Evolutionary conservation across 768 basidiomycete genomes (phyloP).

Genomic region (Leccinum variicolor): DNA sequence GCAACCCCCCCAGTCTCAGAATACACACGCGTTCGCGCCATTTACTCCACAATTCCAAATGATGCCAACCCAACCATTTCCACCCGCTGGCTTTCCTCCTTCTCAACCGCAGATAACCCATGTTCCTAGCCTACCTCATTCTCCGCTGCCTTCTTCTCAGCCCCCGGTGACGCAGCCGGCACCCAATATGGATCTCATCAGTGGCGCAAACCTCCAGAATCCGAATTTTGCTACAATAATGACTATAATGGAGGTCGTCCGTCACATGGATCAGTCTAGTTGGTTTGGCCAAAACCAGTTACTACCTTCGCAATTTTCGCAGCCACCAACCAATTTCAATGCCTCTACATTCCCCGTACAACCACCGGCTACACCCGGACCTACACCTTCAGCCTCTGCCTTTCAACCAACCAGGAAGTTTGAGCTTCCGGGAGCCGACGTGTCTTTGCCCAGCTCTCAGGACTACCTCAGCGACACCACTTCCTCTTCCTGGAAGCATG

Average conservation of each 20-base stretch:
- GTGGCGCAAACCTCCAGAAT: conserved; percentile 11
- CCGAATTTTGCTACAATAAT: conserved; percentile 25
- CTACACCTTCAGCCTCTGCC: background rate
- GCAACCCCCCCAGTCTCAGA: conserved; percentile 21
- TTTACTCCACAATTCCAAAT: conserved; percentile 17
- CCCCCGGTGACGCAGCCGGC: conserved; percentile 13
- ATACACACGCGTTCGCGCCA: conserved; percentile 9
- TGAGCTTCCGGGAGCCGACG: background rate
- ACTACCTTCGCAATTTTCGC: conserved; percentile 18
- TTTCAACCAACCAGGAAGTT: background rate
- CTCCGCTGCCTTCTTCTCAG: conserved; percentile 15
- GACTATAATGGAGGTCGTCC: conserved; percentile 32
- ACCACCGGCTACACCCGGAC: background rate
- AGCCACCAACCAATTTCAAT: conserved; percentile 9
- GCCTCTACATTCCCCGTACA: conserved; percentile 3
- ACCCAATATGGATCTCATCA: conserved; percentile 7
- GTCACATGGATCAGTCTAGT: conserved; percentile 25
- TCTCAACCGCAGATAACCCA: conserved; percentile 15
- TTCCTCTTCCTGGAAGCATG: conserved; percentile 4
- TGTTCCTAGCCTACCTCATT: conserved; percentile 7
- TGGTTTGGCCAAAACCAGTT: conserved; percentile 18
- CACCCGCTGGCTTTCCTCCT: conserved; percentile 14
- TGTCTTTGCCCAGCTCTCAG: conserved; percentile 3
- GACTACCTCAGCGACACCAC: background rate
- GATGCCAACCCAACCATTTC: conserved; percentile 14